phyloP scores from a whole-genome alignment of 495 filamentous ascomycete genomes.

The Aspergillus biplanus region DNA sequence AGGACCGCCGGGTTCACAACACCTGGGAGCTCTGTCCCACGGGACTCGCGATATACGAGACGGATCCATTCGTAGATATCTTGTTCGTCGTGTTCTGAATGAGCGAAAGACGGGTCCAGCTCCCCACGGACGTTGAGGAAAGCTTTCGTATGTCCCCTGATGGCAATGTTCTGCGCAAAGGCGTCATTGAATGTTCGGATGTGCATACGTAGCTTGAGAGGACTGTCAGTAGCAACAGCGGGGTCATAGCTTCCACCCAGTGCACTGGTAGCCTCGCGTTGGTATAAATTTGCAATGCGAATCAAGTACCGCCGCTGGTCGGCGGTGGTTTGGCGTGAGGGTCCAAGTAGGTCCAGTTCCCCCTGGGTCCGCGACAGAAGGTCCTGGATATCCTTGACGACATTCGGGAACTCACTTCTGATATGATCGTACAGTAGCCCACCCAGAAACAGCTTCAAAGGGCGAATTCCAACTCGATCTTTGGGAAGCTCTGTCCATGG shows the following conservation, averaged over 20 bases:
- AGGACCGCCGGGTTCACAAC: constrained; percentile 41
- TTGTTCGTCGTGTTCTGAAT: background rate
- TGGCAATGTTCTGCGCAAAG: constrained; percentile 36
- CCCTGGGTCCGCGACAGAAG: constrained; percentile 20
- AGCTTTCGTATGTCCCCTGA: constrained; percentile 30
- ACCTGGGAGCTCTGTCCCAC: constrained; percentile 42
- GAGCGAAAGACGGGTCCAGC: constrained; percentile 23
- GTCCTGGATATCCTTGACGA: constrained; percentile 35
- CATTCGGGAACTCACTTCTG: constrained; percentile 32
- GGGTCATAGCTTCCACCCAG: constrained; percentile 32
- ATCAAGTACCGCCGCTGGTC: constrained; percentile 39
- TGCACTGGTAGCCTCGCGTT: constrained; percentile 29
- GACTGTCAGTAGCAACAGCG: constrained; percentile 16
- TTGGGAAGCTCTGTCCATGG: constrained; percentile 43
- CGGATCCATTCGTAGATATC: constrained; percentile 39
- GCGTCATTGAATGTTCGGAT: constrained; percentile 34
- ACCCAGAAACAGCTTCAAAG: constrained; percentile 25
- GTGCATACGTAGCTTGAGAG: constrained; percentile 37
- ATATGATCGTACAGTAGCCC: constrained; percentile 33
- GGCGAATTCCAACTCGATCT: constrained; percentile 34
- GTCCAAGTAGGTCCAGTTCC: constrained; percentile 34
- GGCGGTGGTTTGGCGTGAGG: constrained; percentile 30
- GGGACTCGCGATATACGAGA: constrained; percentile 31
- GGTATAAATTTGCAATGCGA: constrained; percentile 36
- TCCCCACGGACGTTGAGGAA: constrained; percentile 27